phyloP scores from a whole-genome alignment of 192 early-diverging fungal genomes.

The Podila verticillata region DNA sequence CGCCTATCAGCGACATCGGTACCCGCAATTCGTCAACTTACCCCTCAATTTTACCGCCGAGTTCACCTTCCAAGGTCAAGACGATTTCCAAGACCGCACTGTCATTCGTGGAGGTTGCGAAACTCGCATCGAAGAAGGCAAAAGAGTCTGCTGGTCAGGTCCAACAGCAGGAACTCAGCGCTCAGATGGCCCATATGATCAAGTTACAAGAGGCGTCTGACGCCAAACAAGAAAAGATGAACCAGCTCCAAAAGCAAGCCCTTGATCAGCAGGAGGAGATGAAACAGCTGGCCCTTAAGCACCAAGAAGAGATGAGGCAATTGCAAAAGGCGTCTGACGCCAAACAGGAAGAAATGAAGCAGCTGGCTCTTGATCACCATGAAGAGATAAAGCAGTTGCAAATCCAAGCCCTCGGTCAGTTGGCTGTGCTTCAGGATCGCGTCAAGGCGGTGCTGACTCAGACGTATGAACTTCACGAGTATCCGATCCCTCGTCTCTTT shows the following conservation, averaged over 20 bases:
- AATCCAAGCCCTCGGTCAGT: neutral
- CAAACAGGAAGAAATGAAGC: conserved; percentile 15
- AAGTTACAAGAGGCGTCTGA: neutral
- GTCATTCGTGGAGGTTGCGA: conserved; percentile 11
- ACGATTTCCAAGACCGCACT: neutral
- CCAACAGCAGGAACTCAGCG: conserved; percentile 9
- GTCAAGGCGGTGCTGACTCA: conserved; percentile 19
- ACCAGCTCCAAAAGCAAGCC: neutral
- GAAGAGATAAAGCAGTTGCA: conserved; percentile 20
- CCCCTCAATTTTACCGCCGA: too few species aligned
- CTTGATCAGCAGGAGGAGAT: neutral
- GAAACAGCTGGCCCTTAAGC: too few species aligned
- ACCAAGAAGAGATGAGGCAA: too few species aligned
- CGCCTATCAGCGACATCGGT: too few species aligned
- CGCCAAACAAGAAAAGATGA: conserved; percentile 4
- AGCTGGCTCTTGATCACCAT: conserved; percentile 1
- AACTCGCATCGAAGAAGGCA: conserved; percentile 9
- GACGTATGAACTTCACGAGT: conserved; percentile 32
- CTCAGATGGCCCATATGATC: conserved; percentile 7
- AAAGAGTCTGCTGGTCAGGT: neutral
- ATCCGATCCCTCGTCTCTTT: too few species aligned
- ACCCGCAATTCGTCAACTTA: too few species aligned
- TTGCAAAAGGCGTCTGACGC: neutral
- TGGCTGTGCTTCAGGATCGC: conserved; percentile 10
- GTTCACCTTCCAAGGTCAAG: conserved; percentile 1